Evolutionary conservation across 2,329 filamentous ascomycete species (phyloP), one percentile per base, ranked within the genome.

Genomic region (Trichoderma koningiopsis): DNA sequence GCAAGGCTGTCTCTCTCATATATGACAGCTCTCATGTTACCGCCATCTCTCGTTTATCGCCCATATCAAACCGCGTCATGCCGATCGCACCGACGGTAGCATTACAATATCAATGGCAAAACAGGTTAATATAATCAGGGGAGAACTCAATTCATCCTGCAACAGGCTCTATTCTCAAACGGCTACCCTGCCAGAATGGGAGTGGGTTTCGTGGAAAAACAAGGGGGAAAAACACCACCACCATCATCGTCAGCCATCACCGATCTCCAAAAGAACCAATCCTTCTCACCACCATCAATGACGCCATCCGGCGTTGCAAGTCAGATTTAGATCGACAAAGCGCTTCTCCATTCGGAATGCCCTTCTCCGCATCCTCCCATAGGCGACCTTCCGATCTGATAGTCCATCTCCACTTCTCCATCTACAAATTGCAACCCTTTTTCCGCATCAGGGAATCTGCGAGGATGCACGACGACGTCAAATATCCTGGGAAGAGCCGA

Each of bases 391-490:
- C 37, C 16, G 58, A 60, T 43, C 24, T 43, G 58, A 63, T 49
- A 24, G 8, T 49, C 10, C 47, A 49, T 35, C 43, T 52, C 60
- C 43, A 53, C 43, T 27, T 63, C 60, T 24, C 47, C 60, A 49
- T 40, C 47, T 40, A 29, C 31, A 63, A 62, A 62, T 62, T 52
- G 59, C 40, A 24, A 35, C 60, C 31, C 59, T 62, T 53, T 62
- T 52, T 52, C 60, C 47, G 19, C n/a, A 35, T 53, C 60, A 35
- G 60, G 60, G 60, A 53, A 52, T 24, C 29, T 31, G 33, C 31
- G 43, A 31, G 22, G 27, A 53, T 53, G 60, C 60, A 63, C 60
- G 16, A 35, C 60, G 60, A 63, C 60, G 60, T 63, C 60, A 63
- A 63, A 13, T 24, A 13, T 49, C 27, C 40, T 49, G 40, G 1